Conservation (phyloP, 148 eudicot species). For the Agrostemma githago region DNA sequence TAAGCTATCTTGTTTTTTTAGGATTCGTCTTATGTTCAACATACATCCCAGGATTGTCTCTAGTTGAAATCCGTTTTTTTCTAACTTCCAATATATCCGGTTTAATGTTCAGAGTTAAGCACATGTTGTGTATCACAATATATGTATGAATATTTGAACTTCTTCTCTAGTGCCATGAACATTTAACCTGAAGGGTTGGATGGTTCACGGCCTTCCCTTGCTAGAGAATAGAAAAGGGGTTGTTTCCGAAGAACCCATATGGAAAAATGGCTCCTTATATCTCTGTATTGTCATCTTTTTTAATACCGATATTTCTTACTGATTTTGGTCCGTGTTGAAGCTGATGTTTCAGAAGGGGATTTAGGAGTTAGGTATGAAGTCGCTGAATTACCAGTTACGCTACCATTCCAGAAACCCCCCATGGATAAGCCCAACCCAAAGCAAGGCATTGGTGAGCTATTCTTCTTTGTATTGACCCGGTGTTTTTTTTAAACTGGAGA, state of each 20-base stretch:
- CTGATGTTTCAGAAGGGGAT: slow-evolving; percentile 51
- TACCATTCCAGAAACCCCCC: slow-evolving; percentile 88
- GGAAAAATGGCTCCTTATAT: neutral
- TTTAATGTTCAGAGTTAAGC: neutral
- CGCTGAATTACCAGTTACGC: slow-evolving; percentile 66
- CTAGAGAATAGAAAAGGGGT: neutral
- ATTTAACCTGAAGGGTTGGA: neutral
- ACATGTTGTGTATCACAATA: neutral
- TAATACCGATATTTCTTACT: neutral
- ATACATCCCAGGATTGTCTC: neutral
- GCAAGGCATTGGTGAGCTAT: slow-evolving; percentile 84
- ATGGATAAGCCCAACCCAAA: slow-evolving; percentile 91
- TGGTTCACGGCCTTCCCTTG: neutral
- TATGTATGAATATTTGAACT: neutral
- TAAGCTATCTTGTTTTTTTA: too few relatives aligned
- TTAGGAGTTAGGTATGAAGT: slow-evolving; percentile 77
- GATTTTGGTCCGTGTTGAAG: slow-evolving; percentile 23
- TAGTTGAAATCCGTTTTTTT: neutral
- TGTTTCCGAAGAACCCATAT: neutral
- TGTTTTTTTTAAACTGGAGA: neutral
- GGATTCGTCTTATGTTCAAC: neutral
- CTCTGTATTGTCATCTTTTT: neutral
- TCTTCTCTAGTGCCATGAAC: neutral
- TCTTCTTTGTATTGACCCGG: slow-evolving; percentile 1
- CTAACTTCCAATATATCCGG: neutral